Percentiles rank a stretch among this genome's conserved stretches.
Evolutionary conservation across 257 asterid species (phyloP).

Genomic region (Penstemon newberryi): DNA sequence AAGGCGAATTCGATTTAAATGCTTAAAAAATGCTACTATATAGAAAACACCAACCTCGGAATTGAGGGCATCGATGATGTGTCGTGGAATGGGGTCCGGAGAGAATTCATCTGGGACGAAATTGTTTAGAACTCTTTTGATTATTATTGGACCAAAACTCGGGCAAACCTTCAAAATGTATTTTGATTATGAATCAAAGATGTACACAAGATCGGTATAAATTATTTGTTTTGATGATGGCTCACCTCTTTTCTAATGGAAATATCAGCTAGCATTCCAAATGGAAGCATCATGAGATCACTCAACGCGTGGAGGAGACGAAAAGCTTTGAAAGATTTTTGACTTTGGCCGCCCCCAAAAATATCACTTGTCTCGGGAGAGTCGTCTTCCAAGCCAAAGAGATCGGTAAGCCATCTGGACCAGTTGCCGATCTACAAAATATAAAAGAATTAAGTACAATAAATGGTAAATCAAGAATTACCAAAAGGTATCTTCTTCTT

Average conservation of each 20-base stretch:
- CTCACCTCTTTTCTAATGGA: constrained; percentile 79
- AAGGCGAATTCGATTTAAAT: too few relatives aligned
- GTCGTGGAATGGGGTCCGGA: constrained; percentile 76
- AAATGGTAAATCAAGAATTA: neutral
- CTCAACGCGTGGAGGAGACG: constrained; percentile 75
- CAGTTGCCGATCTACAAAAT: constrained; percentile 75
- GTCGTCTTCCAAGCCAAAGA: constrained; percentile 73
- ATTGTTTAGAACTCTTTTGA: constrained; percentile 61
- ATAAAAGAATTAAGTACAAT: constrained; percentile 9
- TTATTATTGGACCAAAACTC: constrained; percentile 57
- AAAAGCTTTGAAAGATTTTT: constrained; percentile 62
- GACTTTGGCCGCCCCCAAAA: constrained; percentile 32
- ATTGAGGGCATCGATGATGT: constrained; percentile 59
- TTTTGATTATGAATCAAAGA: constrained; percentile 21
- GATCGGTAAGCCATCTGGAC: constrained; percentile 86
- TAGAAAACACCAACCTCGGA: constrained; percentile 57
- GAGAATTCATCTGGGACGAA: constrained; percentile 89
- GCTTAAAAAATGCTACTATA: neutral
- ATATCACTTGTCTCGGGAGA: constrained; percentile 36
- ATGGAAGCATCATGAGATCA: constrained; percentile 93
- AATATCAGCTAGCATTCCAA: constrained; percentile 72
- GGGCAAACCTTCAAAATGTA: constrained; percentile 70
- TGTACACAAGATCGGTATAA: neutral
- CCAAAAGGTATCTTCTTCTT: neutral
- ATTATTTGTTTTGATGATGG: neutral